phyloP scores from a whole-genome alignment of 371 early-diverging fungal species.

The Circinella umbellata region DNA sequence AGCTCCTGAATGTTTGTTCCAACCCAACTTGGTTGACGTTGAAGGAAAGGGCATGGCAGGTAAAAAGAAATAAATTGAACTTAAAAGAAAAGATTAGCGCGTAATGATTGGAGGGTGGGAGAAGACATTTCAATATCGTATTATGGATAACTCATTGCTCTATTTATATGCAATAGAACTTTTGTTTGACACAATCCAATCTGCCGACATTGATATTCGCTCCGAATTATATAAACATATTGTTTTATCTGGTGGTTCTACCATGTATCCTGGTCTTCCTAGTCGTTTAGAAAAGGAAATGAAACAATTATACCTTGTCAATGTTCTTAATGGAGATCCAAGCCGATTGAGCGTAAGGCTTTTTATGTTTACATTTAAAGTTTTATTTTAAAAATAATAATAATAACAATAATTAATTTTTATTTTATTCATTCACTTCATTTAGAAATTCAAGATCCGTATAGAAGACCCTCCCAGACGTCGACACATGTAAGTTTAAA shows the following conservation, averaged over 20 bases:
- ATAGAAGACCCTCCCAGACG: constrained; percentile 98
- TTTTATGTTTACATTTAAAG: too few relatives aligned
- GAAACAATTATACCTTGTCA: constrained; percentile 92
- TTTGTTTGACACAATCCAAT: constrained; percentile 89
- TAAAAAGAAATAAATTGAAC: constrained; percentile 27
- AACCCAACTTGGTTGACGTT: constrained; percentile 94
- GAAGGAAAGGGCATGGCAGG: constrained; percentile 94
- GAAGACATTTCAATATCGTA: too few relatives aligned
- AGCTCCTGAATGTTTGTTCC: constrained; percentile 98
- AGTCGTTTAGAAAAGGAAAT: constrained; percentile 96
- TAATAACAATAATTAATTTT: constrained; percentile 1
- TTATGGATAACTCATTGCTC: too few relatives aligned
- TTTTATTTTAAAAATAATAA: not conserved
- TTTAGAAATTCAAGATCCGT: constrained; percentile 94
- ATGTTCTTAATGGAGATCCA: constrained; percentile 86
- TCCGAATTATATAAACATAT: constrained; percentile 95
- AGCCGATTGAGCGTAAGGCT: constrained; percentile 77
- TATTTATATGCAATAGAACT: constrained; percentile 62
- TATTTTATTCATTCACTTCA: not conserved
- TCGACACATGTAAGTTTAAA: constrained; percentile 79
- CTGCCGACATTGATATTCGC: constrained; percentile 93
- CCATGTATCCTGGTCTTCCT: constrained; percentile 98
- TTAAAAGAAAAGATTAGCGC: too few relatives aligned
- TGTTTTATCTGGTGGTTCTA: constrained; percentile 96
- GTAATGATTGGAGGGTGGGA: too few relatives aligned